Evolutionary conservation across 2,329 filamentous ascomycete genomes (phyloP), one percentile per base, ranked within the genome.

Genomic region (Ciborinia camelliae): DNA sequence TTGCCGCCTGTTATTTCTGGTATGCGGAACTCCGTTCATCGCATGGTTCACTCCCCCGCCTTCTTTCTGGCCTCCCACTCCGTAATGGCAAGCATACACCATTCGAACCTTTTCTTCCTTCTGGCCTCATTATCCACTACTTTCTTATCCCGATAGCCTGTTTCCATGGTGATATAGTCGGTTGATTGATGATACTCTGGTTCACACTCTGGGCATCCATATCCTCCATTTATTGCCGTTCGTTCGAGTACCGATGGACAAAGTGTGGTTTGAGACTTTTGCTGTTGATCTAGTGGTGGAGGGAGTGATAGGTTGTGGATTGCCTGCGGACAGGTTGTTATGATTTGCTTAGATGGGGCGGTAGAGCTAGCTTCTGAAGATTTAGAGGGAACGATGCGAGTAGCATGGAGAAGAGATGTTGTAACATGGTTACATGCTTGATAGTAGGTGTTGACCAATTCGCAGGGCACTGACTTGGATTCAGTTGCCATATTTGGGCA

Each of bases 121-220:
- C 30, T 57, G 4, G 55, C 41, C n/a, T 47, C 39, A 18, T 54
- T 20, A 39, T 32, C n/a, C 41, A 41, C 28, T 20, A 15, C 4
- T n/a, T 47, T 43, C 50, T 32, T 20, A 26, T 47, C 15, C 60
- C 18, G 35, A 10, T 8, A 4, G 10, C 9, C n/a, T 47, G 12
- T 26, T 26, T 20, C 15, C 15, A n/a, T 35, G 35, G 28, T 15
- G 14, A 39, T n/a, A 57, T 37, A 35, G 45, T 55, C 50, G 10
- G n/a, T 54, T n/a, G 39, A 35, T 37, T 6, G 37, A 43, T 63
- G 60, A 43, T 55, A 55, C n/a, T 63, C 39, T 5, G 50, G 60
- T 23, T 63, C 60, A 43, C 60, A 63, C n/a, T 57, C 50, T 45
- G 60, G 60, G n/a, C 60, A 63, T 20, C 50, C 50, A 28, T 63